Percentiles rank a stretch among this genome's conserved stretches.
These are phyloP conservation scores for Colletotrichum plurivorum DNA, from an alignment of 2,329 filamentous ascomycete genomes.

Conservation along the genomic window DNA sequence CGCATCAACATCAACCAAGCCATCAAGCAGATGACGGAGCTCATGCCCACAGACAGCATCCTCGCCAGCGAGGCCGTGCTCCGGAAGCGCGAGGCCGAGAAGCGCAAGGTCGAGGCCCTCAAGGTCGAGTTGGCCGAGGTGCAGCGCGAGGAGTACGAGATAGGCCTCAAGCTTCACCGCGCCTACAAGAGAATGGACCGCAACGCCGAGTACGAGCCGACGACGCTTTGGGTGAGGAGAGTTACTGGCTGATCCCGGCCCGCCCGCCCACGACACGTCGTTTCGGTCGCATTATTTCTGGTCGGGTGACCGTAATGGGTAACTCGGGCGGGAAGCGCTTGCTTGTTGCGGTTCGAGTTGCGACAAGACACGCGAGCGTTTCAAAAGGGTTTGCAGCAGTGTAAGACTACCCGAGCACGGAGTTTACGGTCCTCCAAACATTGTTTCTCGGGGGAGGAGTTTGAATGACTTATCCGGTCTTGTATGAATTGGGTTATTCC, in stretches of 20 bases:
- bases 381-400: slow-evolving; percentile 31
- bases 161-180: slow-evolving; percentile 81
- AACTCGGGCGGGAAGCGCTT: background rate
- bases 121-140: slow-evolving; percentile 79
- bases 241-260: slow-evolving; percentile 69
- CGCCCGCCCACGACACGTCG: background rate
- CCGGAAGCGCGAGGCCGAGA: slow-evolving; percentile 68
- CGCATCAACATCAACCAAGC: slow-evolving; percentile 79
- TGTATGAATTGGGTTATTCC: slow-evolving; percentile 6
- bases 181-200: slow-evolving; percentile 83
- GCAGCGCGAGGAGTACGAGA: slow-evolving; percentile 81
- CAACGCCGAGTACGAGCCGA: slow-evolving; percentile 74
- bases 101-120: slow-evolving; percentile 76
- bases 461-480: background rate
- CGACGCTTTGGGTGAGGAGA: slow-evolving; percentile 82
- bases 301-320: background rate
- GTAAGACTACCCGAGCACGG: slow-evolving; percentile 15
- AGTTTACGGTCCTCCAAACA: slow-evolving; percentile 13
- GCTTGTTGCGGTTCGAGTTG: slow-evolving; percentile 6
- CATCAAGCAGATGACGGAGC: slow-evolving; percentile 82
- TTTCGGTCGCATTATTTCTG: background rate
- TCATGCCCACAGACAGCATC: slow-evolving; percentile 80
- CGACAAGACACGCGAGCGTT: slow-evolving; percentile 29
- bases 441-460: background rate
- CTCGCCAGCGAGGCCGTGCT: slow-evolving; percentile 76